phyloP scores from a whole-genome alignment of 305 asterid genomes.

The Vinca major region DNA sequence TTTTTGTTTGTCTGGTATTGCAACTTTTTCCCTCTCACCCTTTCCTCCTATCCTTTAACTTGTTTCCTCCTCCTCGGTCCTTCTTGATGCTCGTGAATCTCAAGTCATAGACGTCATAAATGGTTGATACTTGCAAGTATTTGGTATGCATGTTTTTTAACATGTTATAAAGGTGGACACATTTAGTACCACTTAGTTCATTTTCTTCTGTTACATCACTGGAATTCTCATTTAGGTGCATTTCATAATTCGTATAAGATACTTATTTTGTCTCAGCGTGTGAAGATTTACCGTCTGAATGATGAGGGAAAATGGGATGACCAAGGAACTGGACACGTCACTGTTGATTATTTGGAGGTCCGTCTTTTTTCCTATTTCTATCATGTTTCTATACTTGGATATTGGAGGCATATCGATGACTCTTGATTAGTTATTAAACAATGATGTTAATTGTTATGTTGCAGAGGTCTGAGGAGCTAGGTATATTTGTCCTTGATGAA shows the following conservation, averaged over 20 bases:
- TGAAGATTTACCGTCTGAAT: conserved; percentile 85
- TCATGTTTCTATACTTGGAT: conserved; percentile 2
- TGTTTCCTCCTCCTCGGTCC: too few species aligned
- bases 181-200: too few species aligned
- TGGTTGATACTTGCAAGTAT: too few species aligned
- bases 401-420: neutral
- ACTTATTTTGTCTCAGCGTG: conserved; percentile 47
- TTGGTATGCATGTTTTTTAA: too few species aligned
- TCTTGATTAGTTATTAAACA: neutral
- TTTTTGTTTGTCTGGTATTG: too few species aligned
- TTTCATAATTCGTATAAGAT: neutral
- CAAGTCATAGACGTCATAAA: too few species aligned
- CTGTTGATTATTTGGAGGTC: conserved; percentile 88
- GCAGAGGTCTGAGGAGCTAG: conserved; percentile 95
- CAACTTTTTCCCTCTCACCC: too few species aligned
- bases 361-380: conserved; percentile 12
- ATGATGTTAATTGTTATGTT: conserved; percentile 12
- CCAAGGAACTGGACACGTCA: conserved; percentile 98
- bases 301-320: conserved; percentile 98
- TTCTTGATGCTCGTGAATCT: too few species aligned
- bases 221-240: neutral
- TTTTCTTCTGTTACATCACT: neutral
- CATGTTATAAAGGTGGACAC: too few species aligned
- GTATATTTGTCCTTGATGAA: conserved; percentile 77
- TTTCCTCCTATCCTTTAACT: too few species aligned